Evolutionary conservation across 805 yeast species (phyloP).

Genomic region (Suhomyces emberorum): DNA sequence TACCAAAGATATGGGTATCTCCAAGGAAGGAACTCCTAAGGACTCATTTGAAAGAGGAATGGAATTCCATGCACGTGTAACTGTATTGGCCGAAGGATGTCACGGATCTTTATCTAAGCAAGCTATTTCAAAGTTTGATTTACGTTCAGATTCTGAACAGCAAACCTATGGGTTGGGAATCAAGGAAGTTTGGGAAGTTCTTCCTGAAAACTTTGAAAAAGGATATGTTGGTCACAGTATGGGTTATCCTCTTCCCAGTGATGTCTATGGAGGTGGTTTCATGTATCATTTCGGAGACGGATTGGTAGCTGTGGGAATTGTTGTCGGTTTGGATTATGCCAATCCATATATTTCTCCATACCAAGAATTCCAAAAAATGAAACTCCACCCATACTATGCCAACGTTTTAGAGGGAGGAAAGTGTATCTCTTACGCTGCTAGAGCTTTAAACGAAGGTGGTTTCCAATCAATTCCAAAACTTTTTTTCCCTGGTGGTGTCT

Average conservation of each 20-base stretch:
- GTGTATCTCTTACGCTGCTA: constrained; percentile 90
- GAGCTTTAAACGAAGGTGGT: constrained; percentile 98
- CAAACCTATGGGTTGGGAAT: constrained; percentile 96
- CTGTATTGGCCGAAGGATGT: constrained; percentile 96
- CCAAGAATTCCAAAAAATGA: constrained; percentile 93
- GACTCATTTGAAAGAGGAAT: constrained; percentile 90
- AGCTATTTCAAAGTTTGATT: constrained; percentile 61
- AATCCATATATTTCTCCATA: constrained; percentile 96
- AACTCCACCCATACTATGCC: constrained; percentile 82
- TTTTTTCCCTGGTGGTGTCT: constrained; percentile 92
- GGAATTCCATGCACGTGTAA: constrained; percentile 90
- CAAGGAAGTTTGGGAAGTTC: constrained; percentile 96
- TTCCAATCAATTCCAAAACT: constrained; percentile 87
- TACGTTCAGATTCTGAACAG: constrained; percentile 61
- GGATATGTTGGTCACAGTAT: constrained; percentile 84
- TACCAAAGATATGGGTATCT: constrained; percentile 88
- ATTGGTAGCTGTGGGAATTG: constrained; percentile 88
- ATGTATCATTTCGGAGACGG: constrained; percentile 96
- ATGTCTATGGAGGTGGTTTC: constrained; percentile 94
- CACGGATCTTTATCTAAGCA: constrained; percentile 90
- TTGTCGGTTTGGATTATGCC: constrained; percentile 87
- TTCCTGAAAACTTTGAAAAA: constrained; percentile 70
- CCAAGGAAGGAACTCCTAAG: constrained; percentile 71
- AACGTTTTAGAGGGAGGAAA: constrained; percentile 80
- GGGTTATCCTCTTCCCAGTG: constrained; percentile 78